Base-by-base conservation (phyloP, 2,329 filamentous ascomycete genomes). In the Ambrosiella cleistominuta region DNA sequence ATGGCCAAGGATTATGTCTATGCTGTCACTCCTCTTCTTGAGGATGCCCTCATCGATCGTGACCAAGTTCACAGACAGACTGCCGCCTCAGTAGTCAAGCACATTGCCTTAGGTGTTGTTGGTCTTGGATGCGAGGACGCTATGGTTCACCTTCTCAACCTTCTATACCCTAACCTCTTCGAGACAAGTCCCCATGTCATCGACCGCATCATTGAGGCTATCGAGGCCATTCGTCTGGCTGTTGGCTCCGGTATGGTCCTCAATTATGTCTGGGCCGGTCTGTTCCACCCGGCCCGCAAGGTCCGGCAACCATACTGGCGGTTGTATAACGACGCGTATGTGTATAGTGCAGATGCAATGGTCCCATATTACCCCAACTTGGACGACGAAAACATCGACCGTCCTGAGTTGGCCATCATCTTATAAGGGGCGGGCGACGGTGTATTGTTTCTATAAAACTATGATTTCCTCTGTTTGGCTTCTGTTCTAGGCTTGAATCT, bases 1-100 rank as follows among this genome's bases (percentile, higher is more conserved):
- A 97, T 98, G 93, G 88, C 89, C 63, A 98, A 97, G 73, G 93
- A 98, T 71, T 98, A 98, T 69, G 93, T 98, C 67, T 98, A 98
- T 67, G 93, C 94, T 15, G 90, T 98, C 39, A 96, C 90, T 1
- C 93, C 93, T 6, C 76, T 98, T 8, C 82, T 98, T 1, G 93
- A 98, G 68, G 93, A 98, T 68, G 93, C 94, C 1, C 82, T 98
- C 62, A 96, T 96, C 70, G 93, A 98, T 70, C 85, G 93, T 62
- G 93, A 98, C 69, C 93, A 98, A 72, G 93, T 98, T 1, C 93
- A 98, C 72, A 83, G 93, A 36, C 93, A 98, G 70, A 98, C 93
- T 1, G 93, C 93, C 1, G 93, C 93, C 35, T 89, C 85, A 1
- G 93, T 97, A 1, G 93, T 98, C 70, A 98, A 98, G 75, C 93